Evolutionary conservation across 768 basidiomycete genomes (phyloP), one percentile per base, ranked within the genome.

Genomic region (Kwoniella shandongensis): DNA sequence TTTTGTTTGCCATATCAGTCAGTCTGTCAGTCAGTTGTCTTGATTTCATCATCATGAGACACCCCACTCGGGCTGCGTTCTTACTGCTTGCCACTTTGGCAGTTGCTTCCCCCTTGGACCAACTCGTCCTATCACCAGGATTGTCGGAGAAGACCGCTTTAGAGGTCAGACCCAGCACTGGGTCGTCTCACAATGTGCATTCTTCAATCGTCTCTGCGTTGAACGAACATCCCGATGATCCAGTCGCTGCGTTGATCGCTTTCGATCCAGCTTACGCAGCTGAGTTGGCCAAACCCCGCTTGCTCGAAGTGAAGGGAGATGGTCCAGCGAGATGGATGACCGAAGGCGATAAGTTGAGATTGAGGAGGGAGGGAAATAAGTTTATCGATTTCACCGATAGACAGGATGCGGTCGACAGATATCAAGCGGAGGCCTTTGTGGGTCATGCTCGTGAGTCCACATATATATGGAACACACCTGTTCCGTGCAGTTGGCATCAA

Each of bases 351-450:
- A 69, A 69, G 47, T 17, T 69, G 44, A 39, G 59, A 12, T 30
- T 69, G 22, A 45, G 62, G 42, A 47, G 51, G 39, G 41, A 51
- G 38, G 62, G 67, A 13, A 53, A 54, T 39, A 41, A 47, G 13
- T 69, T 69, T 32, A 61, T 69, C 32, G 67, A 66, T 51, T 35
- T 66, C 18, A 69, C 67, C 2, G 65, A 55, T 17, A 47, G 54
- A 41, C 56, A 51, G 41, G 49, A 58, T n/a, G 4, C 18, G 55
- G 8, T 46, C 10, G 23, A 25, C 11, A 27, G 44, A 13, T 27
- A 6, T 3, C 56, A n/a, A 45, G 56, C 50, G 20, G 51, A 42
- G 45, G 17, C 17, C 20, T 45, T 20, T 26, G 30, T 27, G 6
- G 20, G 25, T 20, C 22, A 30, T 48, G 17, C 46, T 12, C 3